phyloP scores from a whole-genome alignment of 1,139 yeast genomes.

The Yamadazyma pseudoaaseri region DNA sequence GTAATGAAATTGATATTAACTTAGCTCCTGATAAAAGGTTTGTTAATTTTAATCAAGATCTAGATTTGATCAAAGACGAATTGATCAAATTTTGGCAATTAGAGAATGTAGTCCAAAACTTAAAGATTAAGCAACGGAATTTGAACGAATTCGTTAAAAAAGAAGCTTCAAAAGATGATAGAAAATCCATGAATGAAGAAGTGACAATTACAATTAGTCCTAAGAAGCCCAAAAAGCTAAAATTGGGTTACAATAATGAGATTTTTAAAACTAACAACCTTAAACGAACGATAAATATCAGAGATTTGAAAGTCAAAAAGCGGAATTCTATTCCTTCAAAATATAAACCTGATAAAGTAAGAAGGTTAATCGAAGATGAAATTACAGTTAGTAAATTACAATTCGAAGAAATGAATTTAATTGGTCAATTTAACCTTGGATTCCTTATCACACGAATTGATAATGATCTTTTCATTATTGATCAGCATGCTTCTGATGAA shows the following conservation, averaged over 20 bases:
- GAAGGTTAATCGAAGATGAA: constrained; percentile 37
- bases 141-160: constrained; percentile 1
- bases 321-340: background rate
- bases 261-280: constrained; percentile 10
- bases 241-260: constrained; percentile 2
- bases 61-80: constrained; percentile 4
- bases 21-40: constrained; percentile 79
- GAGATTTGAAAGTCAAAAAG: background rate
- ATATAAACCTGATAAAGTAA: background rate
- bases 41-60: constrained; percentile 7
- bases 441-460: constrained; percentile 67
- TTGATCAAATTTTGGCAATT: constrained; percentile 9
- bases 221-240: constrained; percentile 1
- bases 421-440: constrained; percentile 93
- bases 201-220: constrained; percentile 1
- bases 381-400: constrained; percentile 62
- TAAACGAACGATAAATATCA: constrained; percentile 1
- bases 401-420: constrained; percentile 66
- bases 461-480: constrained; percentile 78
- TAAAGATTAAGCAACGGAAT: constrained; percentile 3
- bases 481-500: constrained; percentile 98
- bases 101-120: constrained; percentile 9
- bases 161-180: background rate
- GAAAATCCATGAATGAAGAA: background rate
- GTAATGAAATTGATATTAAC: constrained; percentile 67